A percentile compares a stretch with the other conserved stretches of the same genome.
Evolutionary conservation across 2,329 filamentous ascomycete genomes (phyloP).

Genomic region (Waltergamsia citrina): DNA sequence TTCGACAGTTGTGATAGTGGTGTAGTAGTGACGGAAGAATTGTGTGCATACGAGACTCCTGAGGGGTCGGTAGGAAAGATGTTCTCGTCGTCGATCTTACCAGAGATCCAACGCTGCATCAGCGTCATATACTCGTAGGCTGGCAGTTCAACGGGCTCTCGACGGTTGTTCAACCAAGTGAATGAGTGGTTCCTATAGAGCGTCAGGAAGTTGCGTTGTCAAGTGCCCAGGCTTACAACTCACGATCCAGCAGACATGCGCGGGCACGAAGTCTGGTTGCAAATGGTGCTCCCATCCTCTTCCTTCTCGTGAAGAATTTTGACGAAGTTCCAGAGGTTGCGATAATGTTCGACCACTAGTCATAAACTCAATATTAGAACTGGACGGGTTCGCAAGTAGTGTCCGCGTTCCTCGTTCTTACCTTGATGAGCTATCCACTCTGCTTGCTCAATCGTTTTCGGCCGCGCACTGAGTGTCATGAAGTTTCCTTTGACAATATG

Average conservation of each 20-base stretch:
- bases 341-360: conserved; percentile 87
- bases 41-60: conserved; percentile 56
- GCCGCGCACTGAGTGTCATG: conserved; percentile 86
- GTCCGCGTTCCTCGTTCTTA: conserved; percentile 30
- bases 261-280: conserved; percentile 75
- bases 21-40: conserved; percentile 47
- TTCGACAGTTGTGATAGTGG: conserved; percentile 55
- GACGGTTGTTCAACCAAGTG: conserved; percentile 86
- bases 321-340: conserved; percentile 81
- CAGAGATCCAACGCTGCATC: conserved; percentile 94
- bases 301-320: conserved; percentile 82
- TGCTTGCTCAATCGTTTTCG: conserved; percentile 85
- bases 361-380: conserved; percentile 7
- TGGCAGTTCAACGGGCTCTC: conserved; percentile 83
- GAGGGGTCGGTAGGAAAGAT: conserved; percentile 86
- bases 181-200: conserved; percentile 72
- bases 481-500: conserved; percentile 97
- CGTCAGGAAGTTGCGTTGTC: conserved; percentile 1
- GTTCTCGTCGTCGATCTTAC: conserved; percentile 82
- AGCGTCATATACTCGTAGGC: conserved; percentile 90
- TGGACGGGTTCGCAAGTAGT: neutral
- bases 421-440: conserved; percentile 96
- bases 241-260: conserved; percentile 92
- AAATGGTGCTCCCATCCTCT: conserved; percentile 66
- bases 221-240: conserved; percentile 29